Conservation (phyloP, 352 stramenopile species). For the Globisporangium camurandrum region DNA sequence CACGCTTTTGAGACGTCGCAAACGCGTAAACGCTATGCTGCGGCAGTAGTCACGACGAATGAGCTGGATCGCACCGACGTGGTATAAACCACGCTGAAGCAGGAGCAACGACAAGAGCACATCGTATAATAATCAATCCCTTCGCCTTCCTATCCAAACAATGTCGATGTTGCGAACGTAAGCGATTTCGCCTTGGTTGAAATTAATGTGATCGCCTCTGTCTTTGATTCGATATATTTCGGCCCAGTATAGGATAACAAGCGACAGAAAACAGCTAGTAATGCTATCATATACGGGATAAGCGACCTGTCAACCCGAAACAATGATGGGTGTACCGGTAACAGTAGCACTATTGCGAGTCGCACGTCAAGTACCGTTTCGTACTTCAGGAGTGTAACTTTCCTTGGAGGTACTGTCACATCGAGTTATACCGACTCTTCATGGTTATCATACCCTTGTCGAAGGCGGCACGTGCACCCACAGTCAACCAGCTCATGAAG, state of each 20-base stretch:
- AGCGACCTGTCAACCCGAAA: not conserved
- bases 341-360: not conserved
- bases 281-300: conserved; percentile 1
- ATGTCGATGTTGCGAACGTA: no score
- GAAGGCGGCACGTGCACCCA: no score
- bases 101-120: not conserved
- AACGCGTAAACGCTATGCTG: not conserved
- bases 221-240: not conserved
- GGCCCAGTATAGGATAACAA: not conserved
- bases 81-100: not conserved
- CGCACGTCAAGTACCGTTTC: no score
- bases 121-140: not conserved
- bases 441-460: no score
- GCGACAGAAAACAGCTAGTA: not conserved
- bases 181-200: not conserved
- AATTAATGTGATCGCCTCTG: not conserved
- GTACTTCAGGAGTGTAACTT: no score
- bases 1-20: not conserved
- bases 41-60: not conserved
- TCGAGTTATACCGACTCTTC: no score
- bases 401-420: no score
- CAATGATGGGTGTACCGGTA: not conserved
- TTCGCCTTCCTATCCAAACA: not conserved
- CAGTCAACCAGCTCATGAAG: no score
- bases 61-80: not conserved